Evolutionary conservation across 2,329 filamentous ascomycete species (phyloP).

Genomic region (Niveomyces coronatus): DNA sequence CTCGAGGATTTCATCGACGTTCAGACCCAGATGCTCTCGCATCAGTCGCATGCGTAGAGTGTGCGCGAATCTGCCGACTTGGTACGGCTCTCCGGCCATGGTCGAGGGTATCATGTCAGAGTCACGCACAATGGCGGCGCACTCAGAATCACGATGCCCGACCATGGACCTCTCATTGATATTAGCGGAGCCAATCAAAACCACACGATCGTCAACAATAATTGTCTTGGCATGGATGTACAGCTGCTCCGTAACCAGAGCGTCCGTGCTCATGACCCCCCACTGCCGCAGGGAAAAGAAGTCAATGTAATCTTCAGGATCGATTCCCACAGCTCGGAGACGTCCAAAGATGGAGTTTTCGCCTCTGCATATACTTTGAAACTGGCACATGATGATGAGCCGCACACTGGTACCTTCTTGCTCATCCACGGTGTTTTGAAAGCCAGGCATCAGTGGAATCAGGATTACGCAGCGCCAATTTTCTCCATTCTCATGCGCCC

Average conservation of each 20-base stretch:
- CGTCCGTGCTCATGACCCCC: slow-evolving; percentile 80
- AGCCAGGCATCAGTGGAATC: slow-evolving; percentile 95
- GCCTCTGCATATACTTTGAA: slow-evolving; percentile 88
- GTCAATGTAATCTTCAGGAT: slow-evolving; percentile 88
- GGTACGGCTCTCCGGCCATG: slow-evolving; percentile 84
- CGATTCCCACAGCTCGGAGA: slow-evolving; percentile 67
- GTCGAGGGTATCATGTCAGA: slow-evolving; percentile 85
- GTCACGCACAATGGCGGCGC: slow-evolving; percentile 81
- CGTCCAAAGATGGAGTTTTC: slow-evolving; percentile 87
- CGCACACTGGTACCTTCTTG: slow-evolving; percentile 91
- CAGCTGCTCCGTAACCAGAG: slow-evolving; percentile 85
- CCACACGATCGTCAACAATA: slow-evolving; percentile 86
- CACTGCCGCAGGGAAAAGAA: slow-evolving; percentile 90
- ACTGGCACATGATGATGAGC: slow-evolving; percentile 94
- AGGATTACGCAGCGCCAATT: slow-evolving; percentile 85
- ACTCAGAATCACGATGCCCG: slow-evolving; percentile 83
- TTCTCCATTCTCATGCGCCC: slow-evolving; percentile 73
- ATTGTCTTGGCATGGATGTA: slow-evolving; percentile 98
- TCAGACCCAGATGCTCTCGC: slow-evolving; percentile 92
- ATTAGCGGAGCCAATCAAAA: slow-evolving; percentile 92
- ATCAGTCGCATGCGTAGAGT: slow-evolving; percentile 87
- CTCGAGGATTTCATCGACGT: slow-evolving; percentile 83
- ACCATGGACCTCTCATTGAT: slow-evolving; percentile 98
- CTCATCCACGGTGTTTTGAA: slow-evolving; percentile 91
- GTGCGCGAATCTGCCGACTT: slow-evolving; percentile 85